phyloP scores from a whole-genome alignment of 495 filamentous ascomycete genomes.

The Neurospora sp. region DNA sequence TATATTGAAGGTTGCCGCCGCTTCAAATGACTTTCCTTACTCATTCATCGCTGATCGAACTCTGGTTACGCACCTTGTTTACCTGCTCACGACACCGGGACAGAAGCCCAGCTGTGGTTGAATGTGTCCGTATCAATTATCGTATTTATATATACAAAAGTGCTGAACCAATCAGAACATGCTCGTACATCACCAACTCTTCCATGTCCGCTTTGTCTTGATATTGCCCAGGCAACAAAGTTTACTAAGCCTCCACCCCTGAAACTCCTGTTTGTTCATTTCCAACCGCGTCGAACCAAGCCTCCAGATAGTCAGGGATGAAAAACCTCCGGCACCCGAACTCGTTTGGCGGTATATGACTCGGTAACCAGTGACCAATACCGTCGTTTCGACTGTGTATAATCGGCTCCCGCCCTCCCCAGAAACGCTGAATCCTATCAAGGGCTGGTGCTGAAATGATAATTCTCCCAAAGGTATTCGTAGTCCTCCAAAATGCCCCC shows the following conservation, averaged over 20 bases:
- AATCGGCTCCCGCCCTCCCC: not conserved
- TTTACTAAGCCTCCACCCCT: not conserved
- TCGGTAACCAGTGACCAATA: not conserved
- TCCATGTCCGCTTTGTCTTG: not conserved
- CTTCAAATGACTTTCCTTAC: not conserved
- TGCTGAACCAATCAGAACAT: not conserved
- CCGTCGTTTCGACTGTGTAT: not conserved
- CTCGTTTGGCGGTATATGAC: not conserved
- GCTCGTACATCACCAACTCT: not conserved
- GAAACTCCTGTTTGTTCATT: not conserved
- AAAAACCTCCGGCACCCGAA: not conserved
- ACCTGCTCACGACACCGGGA: not conserved
- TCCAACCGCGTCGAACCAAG: not conserved
- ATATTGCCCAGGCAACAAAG: not conserved
- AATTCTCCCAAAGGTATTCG: slow-evolving; percentile 95
- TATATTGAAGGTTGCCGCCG: not conserved
- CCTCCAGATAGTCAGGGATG: not conserved
- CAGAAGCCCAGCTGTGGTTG: not conserved
- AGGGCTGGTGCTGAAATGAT: slow-evolving; percentile 63
- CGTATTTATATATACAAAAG: not conserved
- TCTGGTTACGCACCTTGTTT: not conserved
- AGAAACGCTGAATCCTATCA: slow-evolving; percentile 9
- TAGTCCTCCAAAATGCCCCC: slow-evolving; percentile 86
- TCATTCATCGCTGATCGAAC: not conserved
- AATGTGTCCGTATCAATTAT: not conserved